These are phyloP conservation scores for Didymella glomerata DNA, from an alignment of 2,329 filamentous ascomycete species.

Conservation along the genomic window DNA sequence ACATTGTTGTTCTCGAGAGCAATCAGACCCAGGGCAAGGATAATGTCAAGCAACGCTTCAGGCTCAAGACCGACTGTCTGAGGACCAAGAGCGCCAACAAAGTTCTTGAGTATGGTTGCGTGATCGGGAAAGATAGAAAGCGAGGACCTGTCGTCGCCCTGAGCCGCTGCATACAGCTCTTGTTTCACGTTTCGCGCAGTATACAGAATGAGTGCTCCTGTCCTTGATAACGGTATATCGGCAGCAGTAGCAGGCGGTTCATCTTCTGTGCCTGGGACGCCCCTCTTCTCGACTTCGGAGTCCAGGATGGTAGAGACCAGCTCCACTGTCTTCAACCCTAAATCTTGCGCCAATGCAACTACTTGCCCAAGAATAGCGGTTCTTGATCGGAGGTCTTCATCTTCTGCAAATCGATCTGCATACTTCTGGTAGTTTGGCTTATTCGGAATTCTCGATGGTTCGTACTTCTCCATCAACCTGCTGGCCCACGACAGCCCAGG, in stretches of 20 bases:
- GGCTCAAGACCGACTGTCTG: constrained; percentile 52
- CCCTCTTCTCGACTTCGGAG: constrained; percentile 51
- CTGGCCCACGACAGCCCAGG: constrained; percentile 61
- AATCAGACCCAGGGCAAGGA: constrained; percentile 62
- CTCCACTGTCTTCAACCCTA: constrained; percentile 59
- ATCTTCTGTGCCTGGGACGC: constrained; percentile 60
- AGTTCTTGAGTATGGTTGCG: constrained; percentile 60
- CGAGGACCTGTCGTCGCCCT: constrained; percentile 41
- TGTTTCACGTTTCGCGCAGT: constrained; percentile 61
- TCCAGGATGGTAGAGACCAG: constrained; percentile 57
- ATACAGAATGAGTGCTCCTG: constrained; percentile 63
- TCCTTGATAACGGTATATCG: constrained; percentile 65
- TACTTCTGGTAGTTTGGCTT: constrained; percentile 69
- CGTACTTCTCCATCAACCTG: constrained; percentile 72
- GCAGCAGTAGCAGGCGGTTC: constrained; percentile 61
- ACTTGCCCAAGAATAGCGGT: constrained; percentile 76
- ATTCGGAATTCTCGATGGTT: constrained; percentile 65
- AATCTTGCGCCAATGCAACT: constrained; percentile 70
- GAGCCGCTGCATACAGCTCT: constrained; percentile 58
- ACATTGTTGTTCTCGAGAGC: constrained; percentile 57
- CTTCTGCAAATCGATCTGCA: constrained; percentile 70
- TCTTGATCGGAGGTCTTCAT: constrained; percentile 67
- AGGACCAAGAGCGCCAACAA: constrained; percentile 55
- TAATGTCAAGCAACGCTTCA: constrained; percentile 62
- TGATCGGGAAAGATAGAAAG: constrained; percentile 64